phyloP scores from a whole-genome alignment of 768 basidiomycete genomes.

The Dioszegia crocea region DNA sequence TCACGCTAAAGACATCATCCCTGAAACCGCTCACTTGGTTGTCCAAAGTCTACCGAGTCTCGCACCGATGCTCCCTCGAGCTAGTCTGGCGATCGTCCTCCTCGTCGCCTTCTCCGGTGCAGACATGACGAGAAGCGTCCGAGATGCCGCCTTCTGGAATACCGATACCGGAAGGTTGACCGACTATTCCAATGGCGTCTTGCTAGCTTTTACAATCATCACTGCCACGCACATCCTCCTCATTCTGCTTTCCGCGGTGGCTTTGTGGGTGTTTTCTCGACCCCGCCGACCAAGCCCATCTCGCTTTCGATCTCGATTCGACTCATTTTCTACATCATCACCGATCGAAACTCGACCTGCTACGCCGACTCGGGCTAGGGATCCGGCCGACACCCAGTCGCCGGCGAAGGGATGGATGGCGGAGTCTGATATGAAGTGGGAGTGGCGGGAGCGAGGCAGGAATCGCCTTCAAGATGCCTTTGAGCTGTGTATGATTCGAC shows the following conservation, averaged over 20 bases:
- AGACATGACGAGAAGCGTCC: slow-evolving; percentile 27
- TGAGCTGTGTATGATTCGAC: slow-evolving; percentile 65
- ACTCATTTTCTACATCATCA: background rate
- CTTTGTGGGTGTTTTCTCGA: slow-evolving; percentile 68
- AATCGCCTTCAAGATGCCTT: slow-evolving; percentile 71
- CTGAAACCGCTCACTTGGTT: slow-evolving; percentile 79
- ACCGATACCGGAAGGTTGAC: slow-evolving; percentile 62
- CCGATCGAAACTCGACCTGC: slow-evolving; percentile 17
- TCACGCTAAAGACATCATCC: slow-evolving; percentile 58
- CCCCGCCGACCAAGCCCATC: slow-evolving; percentile 51
- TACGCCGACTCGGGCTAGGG: slow-evolving; percentile 13
- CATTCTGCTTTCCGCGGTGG: slow-evolving; percentile 67
- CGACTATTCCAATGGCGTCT: slow-evolving; percentile 69
- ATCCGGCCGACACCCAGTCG: slow-evolving; percentile 29
- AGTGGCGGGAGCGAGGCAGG: slow-evolving; percentile 69
- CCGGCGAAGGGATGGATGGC: slow-evolving; percentile 29
- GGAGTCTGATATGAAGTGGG: slow-evolving; percentile 65
- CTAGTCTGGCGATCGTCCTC: slow-evolving; percentile 67
- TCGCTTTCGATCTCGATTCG: slow-evolving; percentile 65
- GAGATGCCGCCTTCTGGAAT: slow-evolving; percentile 73
- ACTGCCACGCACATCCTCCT: slow-evolving; percentile 69
- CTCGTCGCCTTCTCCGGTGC: slow-evolving; percentile 62
- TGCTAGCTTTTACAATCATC: slow-evolving; percentile 77
- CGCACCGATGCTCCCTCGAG: slow-evolving; percentile 74
- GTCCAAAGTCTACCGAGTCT: slow-evolving; percentile 82